Percentiles rank a stretch among this genome's conserved stretches.
Evolutionary conservation across 306 rosid genomes (phyloP).

Genomic region (Cicer chorassanicum): DNA sequence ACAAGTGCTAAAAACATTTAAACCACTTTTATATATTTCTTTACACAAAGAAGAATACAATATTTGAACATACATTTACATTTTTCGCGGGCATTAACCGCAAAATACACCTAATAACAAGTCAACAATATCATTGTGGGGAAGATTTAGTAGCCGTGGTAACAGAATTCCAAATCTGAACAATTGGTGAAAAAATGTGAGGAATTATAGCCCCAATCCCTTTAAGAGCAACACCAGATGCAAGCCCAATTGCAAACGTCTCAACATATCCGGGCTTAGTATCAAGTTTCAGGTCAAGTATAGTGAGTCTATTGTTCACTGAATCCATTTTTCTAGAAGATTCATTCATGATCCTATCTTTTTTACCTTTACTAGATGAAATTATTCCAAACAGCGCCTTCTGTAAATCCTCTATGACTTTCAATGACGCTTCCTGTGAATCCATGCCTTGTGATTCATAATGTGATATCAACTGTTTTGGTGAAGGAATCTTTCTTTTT

Average conservation of each 20-base stretch:
- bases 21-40: background rate
- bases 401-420: constrained; percentile 91
- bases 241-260: constrained; percentile 72
- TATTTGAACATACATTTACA: background rate
- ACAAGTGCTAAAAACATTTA: too few relatives aligned
- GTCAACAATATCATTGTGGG: constrained; percentile 24
- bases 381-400: constrained; percentile 67
- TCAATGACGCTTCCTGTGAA: constrained; percentile 66
- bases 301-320: constrained; percentile 53
- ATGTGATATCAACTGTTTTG: constrained; percentile 73
- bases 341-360: constrained; percentile 59
- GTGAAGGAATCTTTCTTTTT: constrained; percentile 62
- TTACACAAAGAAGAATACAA: background rate
- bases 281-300: constrained; percentile 79
- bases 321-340: constrained; percentile 71
- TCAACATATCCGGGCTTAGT: constrained; percentile 79
- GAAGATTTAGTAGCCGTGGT: constrained; percentile 47
- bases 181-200: constrained; percentile 58
- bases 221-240: constrained; percentile 68
- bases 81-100: too few relatives aligned
- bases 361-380: constrained; percentile 71
- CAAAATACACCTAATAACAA: too few relatives aligned
- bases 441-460: constrained; percentile 85
- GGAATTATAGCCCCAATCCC: constrained; percentile 65
- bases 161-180: constrained; percentile 73